Evolutionary conservation across 2,329 filamentous ascomycete genomes (phyloP), one percentile per base, ranked within the genome.

Genomic region (Pseudogymnoascus sp.): DNA sequence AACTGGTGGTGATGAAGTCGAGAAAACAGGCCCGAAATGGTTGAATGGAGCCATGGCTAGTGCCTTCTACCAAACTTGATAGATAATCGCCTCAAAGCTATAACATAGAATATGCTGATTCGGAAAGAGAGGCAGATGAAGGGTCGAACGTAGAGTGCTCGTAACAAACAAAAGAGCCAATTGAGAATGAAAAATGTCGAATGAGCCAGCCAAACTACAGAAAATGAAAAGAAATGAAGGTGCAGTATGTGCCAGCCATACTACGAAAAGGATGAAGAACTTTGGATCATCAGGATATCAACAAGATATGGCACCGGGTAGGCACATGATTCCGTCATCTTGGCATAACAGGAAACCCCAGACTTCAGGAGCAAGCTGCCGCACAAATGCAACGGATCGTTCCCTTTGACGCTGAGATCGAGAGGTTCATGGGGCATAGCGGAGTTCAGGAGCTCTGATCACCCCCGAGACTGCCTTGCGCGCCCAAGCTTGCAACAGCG

Each of bases 161-260:
- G 50, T 33, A 57, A 33, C 50, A 57, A 33, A 57, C 26, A 57
- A 57, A 57, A 33, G n/a, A 57, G 21, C 50, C 28, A 57, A 57
- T 57, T 33, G 50, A 57, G 50, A 57, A 57, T 57, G 28, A 33
- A 57, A 57, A 57, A 57, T 57, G 50, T 33, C 50, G 50, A 57
- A 57, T 57, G 50, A 57, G 10, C 28, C 50, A 57, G 50, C 50
- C 50, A 57, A 57, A 57, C 50, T 57, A 57, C 50, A 57, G 28
- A 33, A 57, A 57, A 57, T 57, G 50, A 57, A 21, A 57, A 57
- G 26, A 57, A 57, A 57, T 21, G 28, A 57, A 57, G 17, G 50
- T 57, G 50, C 21, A 26, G 50, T 57, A 57, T 57, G 50, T 57
- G 26, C 50, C 50, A 57, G 50, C 50, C 50, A 57, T 57, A 57